Base-by-base conservation (phyloP, 2,329 filamentous ascomycete genomes). In the Nemania sp. region DNA sequence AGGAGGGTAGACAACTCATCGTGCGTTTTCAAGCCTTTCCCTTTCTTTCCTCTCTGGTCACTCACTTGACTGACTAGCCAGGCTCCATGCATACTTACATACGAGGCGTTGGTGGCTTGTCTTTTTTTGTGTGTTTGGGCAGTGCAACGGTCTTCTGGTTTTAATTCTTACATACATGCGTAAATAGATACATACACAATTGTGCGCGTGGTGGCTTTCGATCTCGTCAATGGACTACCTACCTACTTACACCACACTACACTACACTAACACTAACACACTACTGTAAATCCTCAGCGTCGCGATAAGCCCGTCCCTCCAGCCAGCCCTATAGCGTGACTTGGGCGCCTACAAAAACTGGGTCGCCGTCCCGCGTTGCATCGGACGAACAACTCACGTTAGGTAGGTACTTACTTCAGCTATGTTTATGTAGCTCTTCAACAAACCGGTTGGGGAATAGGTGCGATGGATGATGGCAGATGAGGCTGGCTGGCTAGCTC, bases 1-100 rank as follows among this genome's bases (percentile, higher is more conserved):
- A 60, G 57, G 59, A 54, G 51, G 58, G 55, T 50, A 51, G 60
- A 57, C 60, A 61, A 62, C 60, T 61, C 60, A 62, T 62, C 60
- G 43, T 61, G 60, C 60, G 46, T 60, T 51, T 58, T 42, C 51
- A 43, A 24, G 41, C 54, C 39, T 47, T 54, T 56, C 53, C 53
- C 39, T 7, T 52, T 52, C 24, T 20, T 19, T 12, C 19, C 20
- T 8, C 5, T 41, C 17, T 40, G 30, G 40, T 41, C 39, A 24
- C 46, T 57, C 56, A 61, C 58, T 58, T 60, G 57, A 57, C 57
- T n/a, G n/a, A n/a, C n/a, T n/a, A n/a, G n/a, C 47, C 42, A 33
- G n/a, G 36, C 23, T 19, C 31, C 44, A 49, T 31, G 24, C 48
- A 40, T 48, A 40, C 44, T 46, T 43, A 33, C 30, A 48, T 40